A percentile compares a stretch with the other conserved stretches of the same genome.
Evolutionary conservation across 2,329 filamentous ascomycete genomes (phyloP).

Genomic region (Plenodomus biglobosus): DNA sequence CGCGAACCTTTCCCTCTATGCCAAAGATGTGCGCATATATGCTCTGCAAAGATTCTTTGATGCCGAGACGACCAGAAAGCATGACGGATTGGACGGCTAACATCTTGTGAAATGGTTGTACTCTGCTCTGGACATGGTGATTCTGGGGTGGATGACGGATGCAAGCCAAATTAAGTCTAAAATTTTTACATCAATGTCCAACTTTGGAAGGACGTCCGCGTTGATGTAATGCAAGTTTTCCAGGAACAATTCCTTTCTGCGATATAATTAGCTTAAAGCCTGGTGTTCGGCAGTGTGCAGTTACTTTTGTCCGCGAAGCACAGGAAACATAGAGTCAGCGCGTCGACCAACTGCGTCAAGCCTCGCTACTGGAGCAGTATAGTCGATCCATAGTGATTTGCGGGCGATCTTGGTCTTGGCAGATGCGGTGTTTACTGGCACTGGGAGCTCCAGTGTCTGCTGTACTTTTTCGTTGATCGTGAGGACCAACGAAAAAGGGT

Average conservation of each 20-base stretch:
- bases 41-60: slow-evolving; percentile 25
- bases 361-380: slow-evolving; percentile 4
- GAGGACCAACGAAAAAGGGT: not conserved
- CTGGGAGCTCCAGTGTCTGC: not conserved
- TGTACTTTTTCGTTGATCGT: not conserved
- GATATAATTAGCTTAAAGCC: not conserved
- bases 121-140: slow-evolving; percentile 1
- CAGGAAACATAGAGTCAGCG: slow-evolving; percentile 3
- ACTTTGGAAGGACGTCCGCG: slow-evolving; percentile 2
- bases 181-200: not conserved
- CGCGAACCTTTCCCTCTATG: slow-evolving; percentile 7
- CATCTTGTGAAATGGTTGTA: not conserved
- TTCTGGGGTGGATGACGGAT: not conserved
- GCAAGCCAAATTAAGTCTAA: not conserved
- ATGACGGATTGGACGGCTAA: not conserved
- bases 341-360: slow-evolving; percentile 6
- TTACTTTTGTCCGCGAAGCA: not conserved
- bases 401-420: slow-evolving; percentile 10
- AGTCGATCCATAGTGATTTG: slow-evolving; percentile 9
- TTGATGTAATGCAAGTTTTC: slow-evolving; percentile 6
- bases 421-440: slow-evolving; percentile 1
- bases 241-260: not conserved
- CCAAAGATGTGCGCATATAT: slow-evolving; percentile 8
- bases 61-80: slow-evolving; percentile 10
- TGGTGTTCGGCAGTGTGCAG: not conserved